Evolutionary conservation across 768 basidiomycete species (phyloP).

Genomic region (Pseudohyphozyma bogoriensis): DNA sequence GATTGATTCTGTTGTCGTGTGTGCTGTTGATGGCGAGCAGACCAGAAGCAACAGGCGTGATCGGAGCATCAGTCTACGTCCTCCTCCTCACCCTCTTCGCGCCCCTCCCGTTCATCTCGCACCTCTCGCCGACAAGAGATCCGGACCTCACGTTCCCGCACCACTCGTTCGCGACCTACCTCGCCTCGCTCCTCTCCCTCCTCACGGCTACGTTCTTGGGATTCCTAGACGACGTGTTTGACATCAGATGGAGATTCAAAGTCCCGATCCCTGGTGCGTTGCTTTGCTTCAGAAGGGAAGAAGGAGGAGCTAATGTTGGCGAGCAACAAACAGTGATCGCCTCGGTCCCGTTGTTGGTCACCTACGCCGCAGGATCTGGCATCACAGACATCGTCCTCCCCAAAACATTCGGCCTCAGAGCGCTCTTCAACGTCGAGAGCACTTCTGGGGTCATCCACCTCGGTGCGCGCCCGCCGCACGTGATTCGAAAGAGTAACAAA

Average conservation of each 20-base stretch:
- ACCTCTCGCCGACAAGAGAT: conserved; percentile 31
- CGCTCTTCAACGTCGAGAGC: conserved; percentile 47
- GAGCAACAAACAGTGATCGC: conserved; percentile 52
- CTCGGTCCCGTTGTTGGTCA: conserved; percentile 85
- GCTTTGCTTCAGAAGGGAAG: background rate
- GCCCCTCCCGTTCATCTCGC: conserved; percentile 80
- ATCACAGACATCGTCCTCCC: conserved; percentile 91
- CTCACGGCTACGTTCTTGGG: conserved; percentile 88
- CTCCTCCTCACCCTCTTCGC: conserved; percentile 81
- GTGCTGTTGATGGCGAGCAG: no score
- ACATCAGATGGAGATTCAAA: conserved; percentile 97
- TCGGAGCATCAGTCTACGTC: conserved; percentile 82
- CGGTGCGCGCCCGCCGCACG: conserved; percentile 45
- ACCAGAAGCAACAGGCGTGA: conserved; percentile 86
- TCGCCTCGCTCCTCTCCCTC: conserved; percentile 84
- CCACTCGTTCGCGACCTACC: conserved; percentile 72
- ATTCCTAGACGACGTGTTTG: conserved; percentile 93
- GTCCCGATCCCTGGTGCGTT: conserved; percentile 69
- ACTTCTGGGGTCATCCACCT: conserved; percentile 60
- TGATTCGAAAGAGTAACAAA: background rate
- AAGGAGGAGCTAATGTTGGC: background rate
- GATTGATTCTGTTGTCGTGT: no score
- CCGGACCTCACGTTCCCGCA: conserved; percentile 38
- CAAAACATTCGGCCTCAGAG: conserved; percentile 53
- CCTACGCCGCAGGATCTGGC: conserved; percentile 90